Base-by-base conservation (phyloP, 2,329 filamentous ascomycete species). In the Lachnellula subtilissima region DNA sequence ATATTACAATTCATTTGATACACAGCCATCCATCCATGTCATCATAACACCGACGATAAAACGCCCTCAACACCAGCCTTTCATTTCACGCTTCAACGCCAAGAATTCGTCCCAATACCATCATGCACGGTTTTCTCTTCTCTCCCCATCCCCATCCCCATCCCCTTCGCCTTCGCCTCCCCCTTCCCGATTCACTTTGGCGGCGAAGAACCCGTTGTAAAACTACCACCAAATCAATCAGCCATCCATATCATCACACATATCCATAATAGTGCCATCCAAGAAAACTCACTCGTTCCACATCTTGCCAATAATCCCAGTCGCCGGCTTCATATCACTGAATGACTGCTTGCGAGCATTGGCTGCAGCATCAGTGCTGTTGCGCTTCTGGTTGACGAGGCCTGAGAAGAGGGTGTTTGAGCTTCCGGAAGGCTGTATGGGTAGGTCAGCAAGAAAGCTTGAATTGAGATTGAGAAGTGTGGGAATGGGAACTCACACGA, bases 311-410 rank as follows among this genome's bases (percentile, higher is more conserved):
- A 70, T 48, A 48, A 75, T 67, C 0, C 74, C 73, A 0, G 66
- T 64, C 28, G 68, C 62, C 8, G 70, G 65, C 52, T 67, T 65
- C 69, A 77, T 74, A n/a, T 78, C 76, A 50, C 69, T 70, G 66
- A 73, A 79, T 57, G 73, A 76, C 22, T 70, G 65, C 36, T 74
- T 66, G 47, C 76, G 67, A 2, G 67, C 69, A 6, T 65, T 61
- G 42, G 72, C 64, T 2, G 62, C 60, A 0, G 70, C 67, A 61
- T 77, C 74, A 9, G 53, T 55, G 1, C 66, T 70, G 40, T 72
- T 72, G 11, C 76, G 71, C 60, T 79, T 79, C 65, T 76, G 75
- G 28, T 67, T 70, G 5, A 71, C 70, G 57, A 78, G 67, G 32
- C 72, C 71, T 3, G 69, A 61, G 60, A 73, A 74, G 17, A 64